These are phyloP conservation scores for Cryptococcus deneoformans DNA, from an alignment of 1,284 basidiomycete genomes.

Conservation along the genomic window DNA sequence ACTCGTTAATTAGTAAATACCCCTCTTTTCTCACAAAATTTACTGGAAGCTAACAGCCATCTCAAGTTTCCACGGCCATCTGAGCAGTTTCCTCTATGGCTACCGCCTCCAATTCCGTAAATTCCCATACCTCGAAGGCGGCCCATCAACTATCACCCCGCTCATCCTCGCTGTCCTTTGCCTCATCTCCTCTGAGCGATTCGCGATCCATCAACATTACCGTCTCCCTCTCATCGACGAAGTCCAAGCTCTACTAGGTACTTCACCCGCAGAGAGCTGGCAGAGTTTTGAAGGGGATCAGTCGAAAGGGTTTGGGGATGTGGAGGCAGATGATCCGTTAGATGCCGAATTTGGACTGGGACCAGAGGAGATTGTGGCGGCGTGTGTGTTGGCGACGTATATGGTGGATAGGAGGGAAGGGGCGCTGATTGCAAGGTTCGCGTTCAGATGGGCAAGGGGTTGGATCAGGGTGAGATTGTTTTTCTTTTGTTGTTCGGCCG, in stretches of 20 bases:
- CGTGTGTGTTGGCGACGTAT: slow-evolving; percentile 36
- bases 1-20: slow-evolving; percentile 38
- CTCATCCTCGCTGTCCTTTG: slow-evolving; percentile 43
- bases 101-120: slow-evolving; percentile 35
- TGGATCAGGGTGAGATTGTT: slow-evolving; percentile 36
- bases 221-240: slow-evolving; percentile 26
- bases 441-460: slow-evolving; percentile 44
- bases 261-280: slow-evolving; percentile 37
- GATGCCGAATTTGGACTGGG: slow-evolving; percentile 47
- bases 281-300: slow-evolving; percentile 11
- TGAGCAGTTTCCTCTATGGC: slow-evolving; percentile 39
- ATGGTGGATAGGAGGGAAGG: slow-evolving; percentile 32
- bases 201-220: slow-evolving; percentile 22
- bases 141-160: slow-evolving; percentile 39
- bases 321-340: slow-evolving; percentile 22
- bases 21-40: not conserved
- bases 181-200: slow-evolving; percentile 36
- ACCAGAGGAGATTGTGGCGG: slow-evolving; percentile 46
- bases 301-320: slow-evolving; percentile 8
- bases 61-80: slow-evolving; percentile 29
- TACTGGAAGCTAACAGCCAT: not conserved
- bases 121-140: slow-evolving; percentile 42
- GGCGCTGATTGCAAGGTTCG: slow-evolving; percentile 30
- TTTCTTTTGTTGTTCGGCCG: not conserved
- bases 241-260: slow-evolving; percentile 27